A percentile compares a stretch with the other conserved stretches of the same genome.
Conservation (phyloP, 2,329 filamentous ascomycete genomes). For the Diaporthe ilicicola region DNA sequence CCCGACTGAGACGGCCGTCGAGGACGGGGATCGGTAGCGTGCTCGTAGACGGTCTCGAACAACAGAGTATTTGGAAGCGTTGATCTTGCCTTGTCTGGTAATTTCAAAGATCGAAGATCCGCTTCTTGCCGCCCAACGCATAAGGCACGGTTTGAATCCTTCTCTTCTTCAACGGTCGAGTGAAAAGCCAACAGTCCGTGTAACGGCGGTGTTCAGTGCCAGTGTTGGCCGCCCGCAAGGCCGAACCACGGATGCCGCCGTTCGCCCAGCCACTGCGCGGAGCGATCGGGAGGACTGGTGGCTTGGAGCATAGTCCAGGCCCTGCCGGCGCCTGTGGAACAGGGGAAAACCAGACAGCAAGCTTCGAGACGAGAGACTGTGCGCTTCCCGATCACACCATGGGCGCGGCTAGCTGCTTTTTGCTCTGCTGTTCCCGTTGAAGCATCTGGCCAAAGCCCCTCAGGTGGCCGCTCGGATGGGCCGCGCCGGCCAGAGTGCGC, state of each 20-base stretch:
- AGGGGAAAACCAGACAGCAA: conserved; percentile 14
- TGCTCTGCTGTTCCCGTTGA: conserved; percentile 16
- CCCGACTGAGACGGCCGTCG: background rate
- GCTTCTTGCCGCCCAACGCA: background rate
- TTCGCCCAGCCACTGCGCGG: conserved; percentile 14
- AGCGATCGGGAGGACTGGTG: conserved; percentile 16
- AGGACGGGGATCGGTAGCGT: background rate
- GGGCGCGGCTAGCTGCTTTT: conserved; percentile 29
- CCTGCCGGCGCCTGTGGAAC: conserved; percentile 21
- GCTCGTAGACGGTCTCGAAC: conserved; percentile 13
- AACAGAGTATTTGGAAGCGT: background rate
- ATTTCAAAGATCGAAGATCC: background rate
- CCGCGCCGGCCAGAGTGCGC: conserved; percentile 18
- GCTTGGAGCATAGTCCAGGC: conserved; percentile 13
- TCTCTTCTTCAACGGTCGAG: conserved; percentile 13
- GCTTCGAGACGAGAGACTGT: conserved; percentile 13
- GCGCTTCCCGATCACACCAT: conserved; percentile 24
- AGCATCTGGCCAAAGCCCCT: conserved; percentile 14
- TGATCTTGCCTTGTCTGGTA: conserved; percentile 4
- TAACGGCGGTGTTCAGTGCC: conserved; percentile 18
- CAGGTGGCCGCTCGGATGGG: conserved; percentile 16
- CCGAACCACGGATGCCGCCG: conserved; percentile 19
- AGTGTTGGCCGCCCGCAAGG: background rate
- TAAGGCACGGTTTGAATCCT: background rate
- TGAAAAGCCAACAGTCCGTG: conserved; percentile 8